phyloP scores from a whole-genome alignment of 2,329 filamentous ascomycete genomes.

The Trichothecium roseum region DNA sequence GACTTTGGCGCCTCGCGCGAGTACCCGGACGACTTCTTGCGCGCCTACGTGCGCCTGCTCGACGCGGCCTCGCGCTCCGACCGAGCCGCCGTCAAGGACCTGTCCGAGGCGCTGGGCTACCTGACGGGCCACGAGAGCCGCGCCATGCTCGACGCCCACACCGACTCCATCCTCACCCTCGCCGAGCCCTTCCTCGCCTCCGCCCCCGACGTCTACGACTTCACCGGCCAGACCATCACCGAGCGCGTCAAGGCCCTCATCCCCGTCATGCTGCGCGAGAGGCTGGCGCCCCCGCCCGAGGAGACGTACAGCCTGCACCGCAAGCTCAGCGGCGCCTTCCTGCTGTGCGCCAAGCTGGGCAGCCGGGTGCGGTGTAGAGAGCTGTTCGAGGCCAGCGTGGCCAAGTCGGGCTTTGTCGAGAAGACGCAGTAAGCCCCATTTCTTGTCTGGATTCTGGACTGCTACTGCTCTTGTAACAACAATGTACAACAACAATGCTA shows the following conservation, averaged over 20 bases:
- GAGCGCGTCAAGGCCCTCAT: conserved; percentile 83
- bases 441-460: background rate
- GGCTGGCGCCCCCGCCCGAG: conserved; percentile 83
- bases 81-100: conserved; percentile 46
- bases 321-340: conserved; percentile 89
- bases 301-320: conserved; percentile 95
- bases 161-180: conserved; percentile 78
- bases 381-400: conserved; percentile 57
- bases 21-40: conserved; percentile 70
- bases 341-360: conserved; percentile 79
- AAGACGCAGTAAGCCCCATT: no score
- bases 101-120: conserved; percentile 76
- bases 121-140: conserved; percentile 81
- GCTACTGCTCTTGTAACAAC: background rate
- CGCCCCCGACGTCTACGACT: conserved; percentile 82
- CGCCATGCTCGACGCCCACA: conserved; percentile 81
- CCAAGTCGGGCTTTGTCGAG: conserved; percentile 20
- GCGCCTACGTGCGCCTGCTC: conserved; percentile 69
- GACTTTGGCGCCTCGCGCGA: conserved; percentile 92
- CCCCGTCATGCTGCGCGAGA: conserved; percentile 84
- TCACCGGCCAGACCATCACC: conserved; percentile 89
- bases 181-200: conserved; percentile 77
- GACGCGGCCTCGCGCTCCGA: conserved; percentile 69
- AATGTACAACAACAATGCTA: no score
- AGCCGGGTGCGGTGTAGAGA: conserved; percentile 73